Evolutionary conservation across 768 basidiomycete genomes (phyloP).

Genomic region (Russula compacta): DNA sequence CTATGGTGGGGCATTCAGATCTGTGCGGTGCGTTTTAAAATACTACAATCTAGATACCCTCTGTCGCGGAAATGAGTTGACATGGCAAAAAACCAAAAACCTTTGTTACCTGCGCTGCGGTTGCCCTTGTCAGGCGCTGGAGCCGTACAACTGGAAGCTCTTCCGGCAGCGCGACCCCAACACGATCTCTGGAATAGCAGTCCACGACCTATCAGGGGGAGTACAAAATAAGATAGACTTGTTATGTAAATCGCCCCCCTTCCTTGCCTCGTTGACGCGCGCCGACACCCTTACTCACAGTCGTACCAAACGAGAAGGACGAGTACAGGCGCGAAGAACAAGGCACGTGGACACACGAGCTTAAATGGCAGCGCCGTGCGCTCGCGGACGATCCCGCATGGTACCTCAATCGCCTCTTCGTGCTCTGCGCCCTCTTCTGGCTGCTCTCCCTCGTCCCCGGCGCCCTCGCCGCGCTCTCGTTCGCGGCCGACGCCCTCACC

Average conservation of each 20-base stretch:
- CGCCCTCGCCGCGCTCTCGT: background rate
- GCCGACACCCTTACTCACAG: background rate
- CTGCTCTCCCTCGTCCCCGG: slow-evolving; percentile 10
- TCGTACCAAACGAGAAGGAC: background rate
- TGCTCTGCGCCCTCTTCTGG: slow-evolving; percentile 10
- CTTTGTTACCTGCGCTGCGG: background rate
- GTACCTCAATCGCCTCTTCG: slow-evolving; percentile 12
- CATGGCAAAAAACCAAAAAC: background rate
- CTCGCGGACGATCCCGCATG: slow-evolving; percentile 6
- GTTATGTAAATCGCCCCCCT: background rate
- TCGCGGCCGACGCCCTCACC: background rate
- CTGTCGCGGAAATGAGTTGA: background rate
- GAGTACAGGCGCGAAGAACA: slow-evolving; percentile 10
- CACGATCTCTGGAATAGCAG: slow-evolving; percentile 7
- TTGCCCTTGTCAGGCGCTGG: slow-evolving; percentile 1
- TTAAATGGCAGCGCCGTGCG: slow-evolving; percentile 11
- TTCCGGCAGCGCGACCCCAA: slow-evolving; percentile 1
- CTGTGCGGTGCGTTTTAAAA: slow-evolving; percentile 4
- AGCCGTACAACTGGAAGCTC: slow-evolving; percentile 14
- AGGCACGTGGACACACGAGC: slow-evolving; percentile 9
- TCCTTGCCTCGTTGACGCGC: background rate
- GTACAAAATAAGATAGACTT: background rate
- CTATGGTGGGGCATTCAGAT: slow-evolving; percentile 13
- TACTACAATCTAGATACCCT: background rate
- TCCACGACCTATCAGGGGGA: slow-evolving; percentile 13